phyloP scores from a whole-genome alignment of 257 asterid species.

The Eustoma russellianum region DNA sequence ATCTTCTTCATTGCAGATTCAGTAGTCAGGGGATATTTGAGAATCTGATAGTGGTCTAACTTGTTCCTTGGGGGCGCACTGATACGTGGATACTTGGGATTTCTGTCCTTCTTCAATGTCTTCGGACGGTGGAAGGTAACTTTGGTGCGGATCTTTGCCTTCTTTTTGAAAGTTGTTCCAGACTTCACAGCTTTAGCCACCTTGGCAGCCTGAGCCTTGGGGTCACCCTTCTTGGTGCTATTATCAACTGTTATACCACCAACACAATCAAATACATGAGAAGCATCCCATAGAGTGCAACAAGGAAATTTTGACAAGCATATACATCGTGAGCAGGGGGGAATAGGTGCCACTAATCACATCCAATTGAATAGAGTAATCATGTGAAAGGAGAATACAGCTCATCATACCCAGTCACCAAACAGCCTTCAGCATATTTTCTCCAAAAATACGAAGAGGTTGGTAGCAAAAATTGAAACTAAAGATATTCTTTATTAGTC shows the following conservation, averaged over 20 bases:
- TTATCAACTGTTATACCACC: slow-evolving; percentile 14
- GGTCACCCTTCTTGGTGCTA: slow-evolving; percentile 15
- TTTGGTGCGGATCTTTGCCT: slow-evolving; percentile 30
- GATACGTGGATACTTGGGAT: slow-evolving; percentile 26
- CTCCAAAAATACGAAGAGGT: too few relatives aligned
- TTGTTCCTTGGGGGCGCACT: slow-evolving; percentile 32
- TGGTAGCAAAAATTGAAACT: too few relatives aligned
- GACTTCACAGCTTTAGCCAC: slow-evolving; percentile 30
- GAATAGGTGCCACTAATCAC: too few relatives aligned
- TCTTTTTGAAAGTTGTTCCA: slow-evolving; percentile 27
- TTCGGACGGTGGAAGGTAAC: slow-evolving; percentile 30
- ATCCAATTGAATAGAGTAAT: too few relatives aligned
- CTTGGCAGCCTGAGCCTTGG: slow-evolving; percentile 29
- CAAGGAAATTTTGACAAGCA: too few relatives aligned
- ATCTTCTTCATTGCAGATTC: slow-evolving; percentile 36
- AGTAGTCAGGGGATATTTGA: slow-evolving; percentile 30
- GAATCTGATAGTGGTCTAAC: slow-evolving; percentile 27
- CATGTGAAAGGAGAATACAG: too few relatives aligned
- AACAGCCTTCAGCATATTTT: too few relatives aligned
- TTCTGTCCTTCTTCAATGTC: slow-evolving; percentile 29
- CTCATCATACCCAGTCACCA: too few relatives aligned
- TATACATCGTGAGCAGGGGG: too few relatives aligned
- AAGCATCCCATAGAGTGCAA: too few relatives aligned
- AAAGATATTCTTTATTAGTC: too few relatives aligned
- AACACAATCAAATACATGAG: not conserved